Percentiles rank a stretch among this genome's conserved stretches.
These are phyloP conservation scores for Fusarium poae DNA, from an alignment of 2,329 filamentous ascomycete genomes.

Conservation along the genomic window DNA sequence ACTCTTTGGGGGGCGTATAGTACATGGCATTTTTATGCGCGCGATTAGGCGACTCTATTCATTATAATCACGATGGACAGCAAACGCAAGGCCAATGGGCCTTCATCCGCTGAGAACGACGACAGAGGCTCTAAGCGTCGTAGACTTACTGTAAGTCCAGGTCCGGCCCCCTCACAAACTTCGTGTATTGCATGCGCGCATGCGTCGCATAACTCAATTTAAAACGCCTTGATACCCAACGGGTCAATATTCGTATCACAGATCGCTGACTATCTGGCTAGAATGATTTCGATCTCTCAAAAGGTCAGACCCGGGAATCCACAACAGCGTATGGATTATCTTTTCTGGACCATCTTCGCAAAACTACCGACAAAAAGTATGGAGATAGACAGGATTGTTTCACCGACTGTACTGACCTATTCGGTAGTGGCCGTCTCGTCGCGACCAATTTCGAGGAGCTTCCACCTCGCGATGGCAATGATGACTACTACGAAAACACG, in stretches of 20 bases:
- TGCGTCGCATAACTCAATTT: not conserved
- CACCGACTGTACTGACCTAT: conserved; percentile 37
- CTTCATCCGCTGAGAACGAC: conserved; percentile 60
- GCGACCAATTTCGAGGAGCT: conserved; percentile 81
- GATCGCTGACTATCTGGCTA: conserved; percentile 37
- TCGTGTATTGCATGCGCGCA: conserved; percentile 12
- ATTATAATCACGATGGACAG: conserved; percentile 62
- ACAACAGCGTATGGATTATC: conserved; percentile 78
- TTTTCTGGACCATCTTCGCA: conserved; percentile 80
- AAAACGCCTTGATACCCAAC: not conserved
- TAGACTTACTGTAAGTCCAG: conserved; percentile 64
- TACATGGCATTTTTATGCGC: conserved; percentile 48
- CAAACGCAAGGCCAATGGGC: conserved; percentile 68
- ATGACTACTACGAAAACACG: conserved; percentile 83
- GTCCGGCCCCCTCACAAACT: conserved; percentile 13
- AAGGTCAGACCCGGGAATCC: conserved; percentile 73
- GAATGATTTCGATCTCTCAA: conserved; percentile 62
- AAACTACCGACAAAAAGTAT: conserved; percentile 85
- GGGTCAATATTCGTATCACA: not conserved
- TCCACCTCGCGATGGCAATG: conserved; percentile 71
- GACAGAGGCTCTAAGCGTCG: conserved; percentile 69
- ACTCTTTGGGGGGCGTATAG: conserved; percentile 9
- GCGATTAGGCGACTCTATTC: conserved; percentile 43
- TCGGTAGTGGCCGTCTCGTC: conserved; percentile 76
- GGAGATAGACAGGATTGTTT: conserved; percentile 42